Evolutionary conservation across 2,329 filamentous ascomycete genomes (phyloP).

Genomic region (Colletotrichum incanum): DNA sequence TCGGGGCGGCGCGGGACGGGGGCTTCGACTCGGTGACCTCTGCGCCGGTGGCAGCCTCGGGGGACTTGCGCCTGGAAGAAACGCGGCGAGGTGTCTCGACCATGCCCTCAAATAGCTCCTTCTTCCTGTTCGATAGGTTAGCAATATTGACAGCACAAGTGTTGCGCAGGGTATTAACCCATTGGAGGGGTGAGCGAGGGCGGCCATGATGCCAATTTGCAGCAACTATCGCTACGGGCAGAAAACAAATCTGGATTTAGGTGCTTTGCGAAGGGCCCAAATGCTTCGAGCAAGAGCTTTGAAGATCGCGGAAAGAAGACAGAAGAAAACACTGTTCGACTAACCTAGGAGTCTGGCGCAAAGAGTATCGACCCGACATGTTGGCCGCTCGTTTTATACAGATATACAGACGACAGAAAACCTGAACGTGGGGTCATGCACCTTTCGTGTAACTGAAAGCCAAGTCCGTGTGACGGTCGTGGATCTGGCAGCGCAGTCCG

Average conservation of each 20-base stretch:
- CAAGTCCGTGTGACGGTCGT: constrained; percentile 31
- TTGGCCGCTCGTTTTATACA: constrained; percentile 43
- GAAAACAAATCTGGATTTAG: neutral
- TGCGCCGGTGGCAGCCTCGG: constrained; percentile 45
- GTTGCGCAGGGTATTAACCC: constrained; percentile 13
- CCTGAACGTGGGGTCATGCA: constrained; percentile 40
- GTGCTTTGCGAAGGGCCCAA: neutral
- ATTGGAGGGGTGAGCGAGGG: neutral
- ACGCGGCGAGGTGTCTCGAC: constrained; percentile 69
- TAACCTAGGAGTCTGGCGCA: constrained; percentile 57
- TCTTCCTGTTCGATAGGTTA: constrained; percentile 62
- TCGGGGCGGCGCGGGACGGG: constrained; percentile 54
- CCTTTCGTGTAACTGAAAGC: constrained; percentile 40
- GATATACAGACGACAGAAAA: constrained; percentile 4
- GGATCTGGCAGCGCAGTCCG: constrained; percentile 21
- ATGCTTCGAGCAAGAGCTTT: constrained; percentile 29
- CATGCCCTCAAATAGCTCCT: constrained; percentile 75
- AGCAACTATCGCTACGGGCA: neutral
- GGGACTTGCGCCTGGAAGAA: constrained; percentile 66
- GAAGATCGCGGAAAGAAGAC: neutral
- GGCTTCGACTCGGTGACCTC: constrained; percentile 39
- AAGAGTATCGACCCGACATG: constrained; percentile 57
- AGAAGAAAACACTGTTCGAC: constrained; percentile 26
- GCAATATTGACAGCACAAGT: neutral
- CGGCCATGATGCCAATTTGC: constrained; percentile 15